Conservation (phyloP, 2,329 filamentous ascomycete species). For the Paecilomyces sp. region DNA sequence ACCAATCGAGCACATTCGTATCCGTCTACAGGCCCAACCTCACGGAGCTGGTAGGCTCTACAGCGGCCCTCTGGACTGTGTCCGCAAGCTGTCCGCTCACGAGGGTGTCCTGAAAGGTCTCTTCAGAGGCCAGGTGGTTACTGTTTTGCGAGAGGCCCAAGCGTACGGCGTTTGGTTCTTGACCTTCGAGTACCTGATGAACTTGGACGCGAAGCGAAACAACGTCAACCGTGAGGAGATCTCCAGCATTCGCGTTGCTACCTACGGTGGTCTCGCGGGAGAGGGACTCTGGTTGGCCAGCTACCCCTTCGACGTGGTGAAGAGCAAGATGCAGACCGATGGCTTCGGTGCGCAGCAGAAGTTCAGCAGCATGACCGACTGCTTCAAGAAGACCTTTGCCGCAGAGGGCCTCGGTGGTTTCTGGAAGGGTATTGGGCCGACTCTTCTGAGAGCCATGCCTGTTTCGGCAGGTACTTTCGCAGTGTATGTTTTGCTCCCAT, state of each 20-base stretch:
- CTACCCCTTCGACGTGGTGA: conserved; percentile 95
- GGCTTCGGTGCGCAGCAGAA: conserved; percentile 67
- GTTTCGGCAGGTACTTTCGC: conserved; percentile 97
- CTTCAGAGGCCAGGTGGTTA: conserved; percentile 83
- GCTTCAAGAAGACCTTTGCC: conserved; percentile 75
- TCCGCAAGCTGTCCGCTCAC: conserved; percentile 67
- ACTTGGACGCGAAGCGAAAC: conserved; percentile 74
- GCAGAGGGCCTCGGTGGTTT: conserved; percentile 75
- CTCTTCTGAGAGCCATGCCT: conserved; percentile 88
- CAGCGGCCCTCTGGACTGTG: conserved; percentile 78
- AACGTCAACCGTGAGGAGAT: conserved; percentile 67
- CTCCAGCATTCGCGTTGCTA: conserved; percentile 74
- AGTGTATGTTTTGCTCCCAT: conserved; percentile 42
- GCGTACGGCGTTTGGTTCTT: conserved; percentile 96
- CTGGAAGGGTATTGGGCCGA: conserved; percentile 91
- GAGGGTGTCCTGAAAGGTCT: conserved; percentile 65
- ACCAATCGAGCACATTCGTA: conserved; percentile 95
- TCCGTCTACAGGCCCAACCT: conserved; percentile 91
- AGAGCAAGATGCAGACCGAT: conserved; percentile 99
- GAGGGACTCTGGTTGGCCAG: conserved; percentile 89
- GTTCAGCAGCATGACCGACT: conserved; percentile 80
- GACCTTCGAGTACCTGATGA: conserved; percentile 95
- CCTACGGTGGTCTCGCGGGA: conserved; percentile 88
- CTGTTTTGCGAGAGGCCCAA: conserved; percentile 79
- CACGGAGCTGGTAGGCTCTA: conserved; percentile 77